Conservation (phyloP, 768 basidiomycete species). For the Rhodotorula paludigena region DNA sequence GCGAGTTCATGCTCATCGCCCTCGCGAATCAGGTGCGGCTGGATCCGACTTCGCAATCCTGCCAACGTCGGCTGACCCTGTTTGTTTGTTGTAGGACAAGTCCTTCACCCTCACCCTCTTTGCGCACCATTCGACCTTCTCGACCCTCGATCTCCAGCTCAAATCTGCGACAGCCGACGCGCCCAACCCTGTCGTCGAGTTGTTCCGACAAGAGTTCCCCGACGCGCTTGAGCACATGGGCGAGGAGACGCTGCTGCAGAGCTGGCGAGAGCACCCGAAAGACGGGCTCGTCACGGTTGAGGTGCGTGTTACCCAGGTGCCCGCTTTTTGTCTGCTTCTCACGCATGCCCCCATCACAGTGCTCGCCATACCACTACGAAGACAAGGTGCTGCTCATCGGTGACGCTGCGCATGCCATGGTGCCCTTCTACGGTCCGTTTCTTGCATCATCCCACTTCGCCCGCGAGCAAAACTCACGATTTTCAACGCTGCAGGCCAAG, state of each 20-base stretch:
- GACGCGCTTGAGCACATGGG: constrained; percentile 84
- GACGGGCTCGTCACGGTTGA: constrained; percentile 87
- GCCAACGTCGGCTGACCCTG: constrained; percentile 19
- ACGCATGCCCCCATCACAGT: constrained; percentile 50
- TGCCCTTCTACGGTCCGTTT: constrained; percentile 70
- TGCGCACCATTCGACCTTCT: constrained; percentile 58
- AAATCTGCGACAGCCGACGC: constrained; percentile 48
- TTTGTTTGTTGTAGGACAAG: constrained; percentile 70
- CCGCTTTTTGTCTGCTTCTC: not conserved
- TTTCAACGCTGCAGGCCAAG: constrained; percentile 57
- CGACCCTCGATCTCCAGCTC: constrained; percentile 60
- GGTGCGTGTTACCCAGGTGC: constrained; percentile 60
- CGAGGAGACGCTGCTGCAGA: constrained; percentile 65
- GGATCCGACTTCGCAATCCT: constrained; percentile 8
- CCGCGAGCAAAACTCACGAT: not conserved
- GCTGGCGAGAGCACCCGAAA: constrained; percentile 77
- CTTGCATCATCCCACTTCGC: not conserved
- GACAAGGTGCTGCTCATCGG: constrained; percentile 83
- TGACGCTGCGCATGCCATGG: constrained; percentile 96
- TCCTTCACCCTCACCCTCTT: constrained; percentile 97
- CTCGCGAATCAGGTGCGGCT: constrained; percentile 84
- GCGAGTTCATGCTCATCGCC: constrained; percentile 98
- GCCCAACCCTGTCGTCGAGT: constrained; percentile 24
- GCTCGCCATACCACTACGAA: constrained; percentile 81
- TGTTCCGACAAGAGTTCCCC: constrained; percentile 80